Conservation (phyloP, 208 protist genomes). For the Naegleria lovaniensis region DNA sequence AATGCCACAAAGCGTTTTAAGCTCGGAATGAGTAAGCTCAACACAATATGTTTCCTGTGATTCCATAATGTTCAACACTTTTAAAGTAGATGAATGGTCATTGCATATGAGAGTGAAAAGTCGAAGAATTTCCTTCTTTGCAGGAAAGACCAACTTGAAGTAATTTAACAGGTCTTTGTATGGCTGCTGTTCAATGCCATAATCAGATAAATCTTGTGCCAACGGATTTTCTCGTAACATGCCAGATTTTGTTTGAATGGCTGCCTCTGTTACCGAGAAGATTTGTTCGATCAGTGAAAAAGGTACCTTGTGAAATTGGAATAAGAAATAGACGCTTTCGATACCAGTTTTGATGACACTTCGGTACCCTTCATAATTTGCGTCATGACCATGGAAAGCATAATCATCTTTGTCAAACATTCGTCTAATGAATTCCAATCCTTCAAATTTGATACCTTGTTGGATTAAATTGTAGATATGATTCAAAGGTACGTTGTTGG, state of each 20-base stretch:
- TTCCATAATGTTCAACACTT: neutral
- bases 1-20: neutral
- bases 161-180: neutral
- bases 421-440: neutral
- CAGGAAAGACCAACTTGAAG: neutral
- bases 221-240: neutral
- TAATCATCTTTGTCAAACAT: conserved; percentile 1
- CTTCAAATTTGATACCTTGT: neutral
- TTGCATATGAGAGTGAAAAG: neutral
- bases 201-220: neutral
- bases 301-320: neutral
- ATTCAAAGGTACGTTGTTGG: neutral
- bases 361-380: neutral
- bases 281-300: neutral
- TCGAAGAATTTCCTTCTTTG: neutral
- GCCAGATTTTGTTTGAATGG: neutral
- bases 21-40: neutral
- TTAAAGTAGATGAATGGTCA: neutral
- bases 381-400: neutral
- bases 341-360: neutral
- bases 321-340: neutral
- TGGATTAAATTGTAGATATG: neutral
- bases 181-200: neutral
- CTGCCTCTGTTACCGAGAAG: neutral
- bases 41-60: neutral